Base-by-base conservation (phyloP, 371 early-diverging fungal species). In the Rhizopus stolonifer region DNA sequence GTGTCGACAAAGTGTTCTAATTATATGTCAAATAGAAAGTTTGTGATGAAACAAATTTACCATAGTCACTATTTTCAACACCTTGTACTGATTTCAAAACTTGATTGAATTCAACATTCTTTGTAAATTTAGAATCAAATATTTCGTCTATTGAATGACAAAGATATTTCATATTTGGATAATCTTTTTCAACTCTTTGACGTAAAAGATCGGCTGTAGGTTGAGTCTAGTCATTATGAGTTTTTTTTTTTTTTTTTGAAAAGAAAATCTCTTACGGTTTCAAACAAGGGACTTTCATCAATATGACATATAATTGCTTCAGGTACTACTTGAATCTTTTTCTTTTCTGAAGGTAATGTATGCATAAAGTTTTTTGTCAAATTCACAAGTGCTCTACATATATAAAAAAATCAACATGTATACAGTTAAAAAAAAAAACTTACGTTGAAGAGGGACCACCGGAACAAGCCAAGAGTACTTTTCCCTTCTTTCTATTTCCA, bases 361-460 rank as follows among this genome's bases (percentile, higher is more conserved):
- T 58, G 62, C 64, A 83, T 81, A 59, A 82, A 82, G n/a, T 79
- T 84, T 24, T 69, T 74, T 9, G 81, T 69, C 51, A 88, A 62
- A 47, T 82, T 55, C 15, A 87, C 62, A 79, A 88, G 69, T 5
- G 87, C 77, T 24, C 82, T 80, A 53, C 6, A 18, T 38, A 40
- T 17, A 53, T 33, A 31, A 14, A 54, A 31, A n/a, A 58, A 17
- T n/a, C n/a, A n/a, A n/a, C n/a, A n/a, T n/a, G n/a, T n/a, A 47
- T 44, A 44, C 6, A 39, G 29, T 19, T 1, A 29, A 23, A 5
- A 40, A 36, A 19, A 9, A 17, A 39, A 34, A 21, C 62, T 57
- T 75, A 87, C 89, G 86, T 81, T 13, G 94, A 93, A 2, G 88
- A 80, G 1, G 85, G 73, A 0, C 95, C 95, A 42, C 94, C 95